Conservation (phyloP, 306 rosid genomes). For the Vicia sativa region DNA sequence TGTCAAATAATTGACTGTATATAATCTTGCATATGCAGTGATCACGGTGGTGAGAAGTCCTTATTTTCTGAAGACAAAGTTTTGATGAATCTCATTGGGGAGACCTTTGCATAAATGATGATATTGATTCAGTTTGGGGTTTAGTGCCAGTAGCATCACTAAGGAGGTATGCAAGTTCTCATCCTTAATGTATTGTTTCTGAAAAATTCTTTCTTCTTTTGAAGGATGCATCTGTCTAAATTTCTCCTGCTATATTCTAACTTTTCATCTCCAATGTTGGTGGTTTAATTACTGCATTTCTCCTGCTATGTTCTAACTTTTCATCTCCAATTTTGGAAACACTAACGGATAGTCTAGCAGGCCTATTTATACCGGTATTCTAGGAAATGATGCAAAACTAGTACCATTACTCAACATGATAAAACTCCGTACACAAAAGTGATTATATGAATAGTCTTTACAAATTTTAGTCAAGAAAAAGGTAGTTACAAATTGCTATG, state of each 20-base stretch:
- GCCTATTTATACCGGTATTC: too few species aligned
- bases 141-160: constrained; percentile 55
- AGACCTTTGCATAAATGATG: constrained; percentile 88
- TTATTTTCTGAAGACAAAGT: constrained; percentile 66
- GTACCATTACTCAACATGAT: too few species aligned
- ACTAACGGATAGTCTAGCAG: too few species aligned
- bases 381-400: too few species aligned
- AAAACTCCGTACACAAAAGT: too few species aligned
- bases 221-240: constrained; percentile 14
- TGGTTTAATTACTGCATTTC: constrained; percentile 3
- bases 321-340: too few species aligned
- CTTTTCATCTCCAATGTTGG: constrained; percentile 7
- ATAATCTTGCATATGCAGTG: constrained; percentile 57
- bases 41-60: constrained; percentile 67
- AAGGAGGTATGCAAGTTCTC: constrained; percentile 67
- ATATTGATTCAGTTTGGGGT: constrained; percentile 87
- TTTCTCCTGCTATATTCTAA: not conserved
- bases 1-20: constrained; percentile 26
- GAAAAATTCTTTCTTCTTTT: constrained; percentile 27
- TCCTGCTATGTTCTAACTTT: too few species aligned
- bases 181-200: constrained; percentile 13
- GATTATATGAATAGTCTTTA: too few species aligned
- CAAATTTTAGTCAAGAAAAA: too few species aligned
- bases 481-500: too few species aligned
- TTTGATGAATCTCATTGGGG: constrained; percentile 90